Evolutionary conservation across 192 early-diverging fungal genomes (phyloP).

Genomic region (Entophlyctis luteolus): DNA sequence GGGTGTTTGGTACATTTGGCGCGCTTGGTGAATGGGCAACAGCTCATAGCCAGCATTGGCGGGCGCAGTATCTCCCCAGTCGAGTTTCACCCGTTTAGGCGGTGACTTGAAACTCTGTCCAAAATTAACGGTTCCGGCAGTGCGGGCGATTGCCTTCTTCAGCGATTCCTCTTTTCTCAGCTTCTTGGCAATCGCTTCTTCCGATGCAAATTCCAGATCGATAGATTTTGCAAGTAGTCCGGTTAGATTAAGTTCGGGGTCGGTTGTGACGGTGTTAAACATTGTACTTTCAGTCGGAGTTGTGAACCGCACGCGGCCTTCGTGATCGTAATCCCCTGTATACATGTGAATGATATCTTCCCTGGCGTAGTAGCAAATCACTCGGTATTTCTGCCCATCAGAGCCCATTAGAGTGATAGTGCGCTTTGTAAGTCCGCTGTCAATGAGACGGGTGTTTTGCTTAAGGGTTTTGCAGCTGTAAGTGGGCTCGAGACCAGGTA

Average conservation of each 20-base stretch:
- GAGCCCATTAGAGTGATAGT: conserved; percentile 19
- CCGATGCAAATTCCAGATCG: conserved; percentile 19
- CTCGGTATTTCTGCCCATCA: conserved; percentile 1
- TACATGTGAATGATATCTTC: conserved; percentile 24
- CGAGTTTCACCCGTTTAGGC: too few relatives aligned
- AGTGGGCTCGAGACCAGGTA: conserved; percentile 22
- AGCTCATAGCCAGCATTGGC: too few relatives aligned
- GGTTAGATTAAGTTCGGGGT: conserved; percentile 1
- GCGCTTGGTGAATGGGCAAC: too few relatives aligned
- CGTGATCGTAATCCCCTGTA: not conserved
- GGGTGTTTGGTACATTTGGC: too few relatives aligned
- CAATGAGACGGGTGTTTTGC: conserved; percentile 15
- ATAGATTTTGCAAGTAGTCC: conserved; percentile 16
- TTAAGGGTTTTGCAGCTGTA: conserved; percentile 22
- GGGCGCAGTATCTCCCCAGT: too few relatives aligned
- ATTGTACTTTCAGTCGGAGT: not conserved
- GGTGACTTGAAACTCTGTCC: too few relatives aligned
- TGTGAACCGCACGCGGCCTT: not conserved
- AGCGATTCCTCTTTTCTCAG: conserved; percentile 9
- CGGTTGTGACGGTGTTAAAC: not conserved
- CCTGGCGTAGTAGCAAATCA: conserved; percentile 19
- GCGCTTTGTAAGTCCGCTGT: conserved; percentile 12
- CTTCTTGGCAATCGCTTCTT: conserved; percentile 16
- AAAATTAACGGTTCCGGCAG: too few relatives aligned
- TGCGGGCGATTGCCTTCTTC: conserved; percentile 12